These are phyloP conservation scores for Mycena haematopus DNA, from an alignment of 768 basidiomycete species.

Conservation along the genomic window DNA sequence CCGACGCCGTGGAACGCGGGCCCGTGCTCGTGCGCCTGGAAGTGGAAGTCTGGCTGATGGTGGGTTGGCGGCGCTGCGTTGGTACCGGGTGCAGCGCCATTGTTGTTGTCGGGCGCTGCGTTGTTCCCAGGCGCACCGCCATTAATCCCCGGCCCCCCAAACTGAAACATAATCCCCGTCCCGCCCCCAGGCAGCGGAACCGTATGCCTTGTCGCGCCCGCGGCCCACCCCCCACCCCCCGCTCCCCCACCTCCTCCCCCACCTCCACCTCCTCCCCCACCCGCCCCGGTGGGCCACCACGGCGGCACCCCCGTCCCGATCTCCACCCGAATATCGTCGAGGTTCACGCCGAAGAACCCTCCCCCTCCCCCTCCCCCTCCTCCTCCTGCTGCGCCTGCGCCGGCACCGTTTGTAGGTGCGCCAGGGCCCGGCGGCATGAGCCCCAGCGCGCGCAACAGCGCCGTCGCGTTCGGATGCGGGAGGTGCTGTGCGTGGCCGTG, in stretches of 20 bases:
- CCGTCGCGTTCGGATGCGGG: too few relatives aligned
- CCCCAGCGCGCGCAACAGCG: conserved; percentile 2
- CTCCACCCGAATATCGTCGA: background rate
- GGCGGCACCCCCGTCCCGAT: conserved; percentile 6
- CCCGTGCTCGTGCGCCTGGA: background rate
- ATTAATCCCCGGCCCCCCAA: background rate
- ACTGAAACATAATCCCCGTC: conserved; percentile 5
- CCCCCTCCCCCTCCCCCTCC: background rate
- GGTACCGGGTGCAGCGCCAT: too few relatives aligned
- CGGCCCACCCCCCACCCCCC: background rate
- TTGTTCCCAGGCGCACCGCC: background rate
- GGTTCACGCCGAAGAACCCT: background rate
- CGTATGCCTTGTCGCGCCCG: background rate
- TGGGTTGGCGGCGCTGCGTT: background rate
- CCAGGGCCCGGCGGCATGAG: background rate
- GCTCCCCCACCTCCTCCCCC: background rate
- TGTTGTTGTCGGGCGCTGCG: too few relatives aligned
- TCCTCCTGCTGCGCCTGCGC: background rate
- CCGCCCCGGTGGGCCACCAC: too few relatives aligned
- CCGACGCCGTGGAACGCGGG: background rate
- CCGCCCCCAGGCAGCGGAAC: background rate
- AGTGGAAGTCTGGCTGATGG: background rate
- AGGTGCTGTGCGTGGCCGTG: too few relatives aligned
- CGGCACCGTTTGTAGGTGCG: background rate
- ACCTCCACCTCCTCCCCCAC: too few relatives aligned